Evolutionary conservation across 2,329 filamentous ascomycete genomes (phyloP), one percentile per base, ranked within the genome.

Genomic region (Purpureocillium lavendulum): DNA sequence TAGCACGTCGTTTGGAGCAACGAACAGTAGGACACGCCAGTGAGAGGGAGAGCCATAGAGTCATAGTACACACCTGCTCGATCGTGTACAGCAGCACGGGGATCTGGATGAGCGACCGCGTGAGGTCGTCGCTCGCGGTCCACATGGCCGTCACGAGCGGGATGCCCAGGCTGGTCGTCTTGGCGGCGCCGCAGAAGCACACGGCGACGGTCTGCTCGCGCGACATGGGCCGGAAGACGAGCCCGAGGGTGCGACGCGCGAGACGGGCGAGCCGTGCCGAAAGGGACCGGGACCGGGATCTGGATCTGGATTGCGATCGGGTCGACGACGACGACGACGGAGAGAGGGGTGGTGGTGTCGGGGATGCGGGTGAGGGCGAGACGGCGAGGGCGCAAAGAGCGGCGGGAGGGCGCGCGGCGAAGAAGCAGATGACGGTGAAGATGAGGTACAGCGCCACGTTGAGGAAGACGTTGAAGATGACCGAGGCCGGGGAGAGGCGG

Each of bases 121-220:
- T 69, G 30, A 73, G 59, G 33, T 74, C 59, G 46, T 71, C 68
- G 9, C 76, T 59, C 12, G 72, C 66, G 12, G 65, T 62, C 66
- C 80, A 87, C 75, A 87, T 85, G 42, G 82, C 75, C 26, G 76
- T 75, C 37, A 77, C 70, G 21, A 87, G 55, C 1, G 82, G 82
- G 7, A 87, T 82, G 0, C 82, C 81, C 41, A 87, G 66, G 3
- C 76, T 79, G 2, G 81, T 80, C 3, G 82, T 84, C 59, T 87
- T 87, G 12, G 82, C 82, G 0, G 82, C 80, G 18, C 77, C 80
- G 50, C 81, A 85, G 57, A 86, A 86, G 49, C 81, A 85, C 12
- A 84, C 75, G 0, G 83, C 80, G 36, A 86, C 73, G 0, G 81
- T 74, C 49, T 85, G 77, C 42, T 74, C 70, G 30, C 71, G 71